Conservation (phyloP, 2,329 filamentous ascomycete species). For the Aspergillus texensis region DNA sequence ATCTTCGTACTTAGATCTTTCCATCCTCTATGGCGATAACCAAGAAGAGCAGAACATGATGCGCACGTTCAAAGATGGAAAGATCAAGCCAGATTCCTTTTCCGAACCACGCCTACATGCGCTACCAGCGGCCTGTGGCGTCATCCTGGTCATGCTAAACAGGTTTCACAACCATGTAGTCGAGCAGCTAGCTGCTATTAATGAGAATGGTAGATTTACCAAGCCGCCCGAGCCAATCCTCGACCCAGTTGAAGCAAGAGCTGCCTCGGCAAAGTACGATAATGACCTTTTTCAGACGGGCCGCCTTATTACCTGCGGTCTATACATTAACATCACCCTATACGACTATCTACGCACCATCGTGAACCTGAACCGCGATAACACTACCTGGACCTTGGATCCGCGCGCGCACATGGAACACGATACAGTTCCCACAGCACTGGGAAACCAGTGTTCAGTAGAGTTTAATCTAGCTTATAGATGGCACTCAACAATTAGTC, state of each 20-base stretch:
- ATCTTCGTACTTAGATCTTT: slow-evolving; percentile 72
- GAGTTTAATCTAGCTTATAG: slow-evolving; percentile 89
- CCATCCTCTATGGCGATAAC: slow-evolving; percentile 69
- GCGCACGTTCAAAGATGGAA: slow-evolving; percentile 68
- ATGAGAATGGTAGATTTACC: slow-evolving; percentile 77
- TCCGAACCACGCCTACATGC: slow-evolving; percentile 70
- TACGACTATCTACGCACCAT: slow-evolving; percentile 80
- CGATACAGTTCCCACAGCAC: slow-evolving; percentile 62
- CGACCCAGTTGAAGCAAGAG: slow-evolving; percentile 53
- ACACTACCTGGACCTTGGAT: slow-evolving; percentile 80
- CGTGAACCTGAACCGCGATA: slow-evolving; percentile 69
- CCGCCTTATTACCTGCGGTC: slow-evolving; percentile 69
- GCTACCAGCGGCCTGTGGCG: slow-evolving; percentile 71
- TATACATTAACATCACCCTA: slow-evolving; percentile 79
- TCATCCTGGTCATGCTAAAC: slow-evolving; percentile 73
- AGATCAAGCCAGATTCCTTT: slow-evolving; percentile 72
- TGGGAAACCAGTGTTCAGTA: slow-evolving; percentile 80
- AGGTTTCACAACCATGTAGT: slow-evolving; percentile 85
- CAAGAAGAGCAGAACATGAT: slow-evolving; percentile 53
- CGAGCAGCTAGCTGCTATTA: slow-evolving; percentile 78
- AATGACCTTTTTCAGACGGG: slow-evolving; percentile 80
- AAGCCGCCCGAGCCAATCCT: slow-evolving; percentile 54
- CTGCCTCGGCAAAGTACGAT: slow-evolving; percentile 69
- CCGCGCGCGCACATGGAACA: slow-evolving; percentile 68
- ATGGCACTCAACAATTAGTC: slow-evolving; percentile 79